Evolutionary conservation across 306 rosid genomes (phyloP).

Genomic region (Prunus padus): DNA sequence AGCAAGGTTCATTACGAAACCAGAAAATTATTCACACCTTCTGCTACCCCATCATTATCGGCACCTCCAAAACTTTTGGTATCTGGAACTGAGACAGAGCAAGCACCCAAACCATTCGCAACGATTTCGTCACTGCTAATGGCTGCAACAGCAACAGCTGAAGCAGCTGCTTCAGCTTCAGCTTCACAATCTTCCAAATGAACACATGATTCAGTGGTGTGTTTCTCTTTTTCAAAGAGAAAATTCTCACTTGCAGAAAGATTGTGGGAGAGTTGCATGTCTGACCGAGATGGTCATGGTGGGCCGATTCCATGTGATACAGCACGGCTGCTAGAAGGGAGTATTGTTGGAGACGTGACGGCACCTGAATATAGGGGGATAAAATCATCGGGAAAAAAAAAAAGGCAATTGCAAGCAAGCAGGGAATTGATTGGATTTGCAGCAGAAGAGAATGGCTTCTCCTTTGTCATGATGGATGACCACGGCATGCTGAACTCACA

Average conservation of each 20-base stretch:
- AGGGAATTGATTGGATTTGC: slow-evolving; percentile 80
- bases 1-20: not conserved
- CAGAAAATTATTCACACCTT: slow-evolving; percentile 41
- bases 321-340: slow-evolving; percentile 55
- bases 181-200: slow-evolving; percentile 83
- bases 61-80: slow-evolving; percentile 52
- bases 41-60: slow-evolving; percentile 54
- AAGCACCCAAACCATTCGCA: slow-evolving; percentile 54
- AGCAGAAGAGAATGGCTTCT: slow-evolving; percentile 61
- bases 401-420: slow-evolving; percentile 51
- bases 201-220: slow-evolving; percentile 48
- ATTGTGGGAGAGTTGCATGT: slow-evolving; percentile 57
- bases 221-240: slow-evolving; percentile 76
- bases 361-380: slow-evolving; percentile 59
- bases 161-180: slow-evolving; percentile 97
- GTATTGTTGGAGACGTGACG: slow-evolving; percentile 90
- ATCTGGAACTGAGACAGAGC: slow-evolving; percentile 62
- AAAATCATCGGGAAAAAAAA: slow-evolving; percentile 20
- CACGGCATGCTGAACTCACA: slow-evolving; percentile 59
- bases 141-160: slow-evolving; percentile 97
- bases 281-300: slow-evolving; percentile 55
- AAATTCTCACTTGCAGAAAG: slow-evolving; percentile 61
- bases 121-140: slow-evolving; percentile 79
- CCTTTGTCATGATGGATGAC: slow-evolving; percentile 72
- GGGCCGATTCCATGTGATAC: slow-evolving; percentile 73